Percentiles rank a stretch among this genome's conserved stretches.
These are phyloP conservation scores for Mitragyna speciosa DNA, from an alignment of 257 asterid genomes.

Conservation along the genomic window DNA sequence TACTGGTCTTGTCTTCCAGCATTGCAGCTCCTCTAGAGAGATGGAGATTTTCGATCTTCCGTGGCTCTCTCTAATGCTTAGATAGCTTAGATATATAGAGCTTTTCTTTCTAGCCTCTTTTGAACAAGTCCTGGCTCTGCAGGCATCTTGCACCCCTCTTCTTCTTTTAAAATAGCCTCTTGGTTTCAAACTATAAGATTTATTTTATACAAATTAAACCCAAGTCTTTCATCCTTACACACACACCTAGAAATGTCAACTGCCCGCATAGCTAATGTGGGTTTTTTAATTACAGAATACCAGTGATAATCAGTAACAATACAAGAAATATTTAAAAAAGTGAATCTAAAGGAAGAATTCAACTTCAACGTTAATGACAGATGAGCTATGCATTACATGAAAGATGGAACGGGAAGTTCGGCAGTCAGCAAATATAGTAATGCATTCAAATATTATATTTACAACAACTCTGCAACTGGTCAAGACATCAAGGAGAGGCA, in stretches of 20 bases:
- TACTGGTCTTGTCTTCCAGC: constrained; percentile 1
- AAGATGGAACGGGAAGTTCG: constrained; percentile 19
- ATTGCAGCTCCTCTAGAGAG: neutral
- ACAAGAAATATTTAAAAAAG: neutral
- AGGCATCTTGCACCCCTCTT: neutral
- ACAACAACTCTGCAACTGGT: neutral
- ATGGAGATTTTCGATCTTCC: constrained; percentile 10
- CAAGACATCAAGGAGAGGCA: neutral
- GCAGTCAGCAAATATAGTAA: constrained; percentile 16
- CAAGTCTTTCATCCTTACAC: constrained; percentile 20
- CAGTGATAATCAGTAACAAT: constrained; percentile 13
- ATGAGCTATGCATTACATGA: constrained; percentile 20
- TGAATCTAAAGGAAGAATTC: constrained; percentile 22
- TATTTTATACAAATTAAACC: constrained; percentile 2
- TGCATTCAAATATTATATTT: neutral
- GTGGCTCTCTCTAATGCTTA: constrained; percentile 22
- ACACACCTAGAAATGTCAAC: constrained; percentile 26
- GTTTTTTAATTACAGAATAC: neutral
- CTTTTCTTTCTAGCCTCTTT: neutral
- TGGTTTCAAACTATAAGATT: constrained; percentile 10
- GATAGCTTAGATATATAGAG: too few relatives aligned
- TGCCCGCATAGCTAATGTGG: neutral
- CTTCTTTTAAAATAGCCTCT: constrained; percentile 6
- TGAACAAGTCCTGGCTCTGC: neutral
- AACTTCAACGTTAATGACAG: constrained; percentile 39